phyloP scores from a whole-genome alignment of 371 early-diverging fungal genomes.

The Saksenaea vasiformis region DNA sequence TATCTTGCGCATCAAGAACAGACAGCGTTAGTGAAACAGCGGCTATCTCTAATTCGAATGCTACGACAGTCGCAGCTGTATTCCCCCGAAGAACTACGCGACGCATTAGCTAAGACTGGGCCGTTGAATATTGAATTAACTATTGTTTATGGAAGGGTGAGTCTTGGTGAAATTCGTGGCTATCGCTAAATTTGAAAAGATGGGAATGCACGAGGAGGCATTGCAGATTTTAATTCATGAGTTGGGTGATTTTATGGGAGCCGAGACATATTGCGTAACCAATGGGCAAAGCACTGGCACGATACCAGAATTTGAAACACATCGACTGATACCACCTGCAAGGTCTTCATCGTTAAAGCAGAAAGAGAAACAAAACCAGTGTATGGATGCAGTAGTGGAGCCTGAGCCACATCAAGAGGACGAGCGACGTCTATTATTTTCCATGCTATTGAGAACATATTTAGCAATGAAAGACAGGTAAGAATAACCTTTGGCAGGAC shows the following conservation, averaged over 20 bases:
- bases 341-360: constrained; percentile 26
- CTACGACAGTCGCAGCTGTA: constrained; percentile 40
- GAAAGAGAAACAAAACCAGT: neutral
- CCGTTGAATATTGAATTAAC: constrained; percentile 50
- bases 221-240: constrained; percentile 55
- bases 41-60: constrained; percentile 35
- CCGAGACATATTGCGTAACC: constrained; percentile 66
- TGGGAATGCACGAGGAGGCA: constrained; percentile 54
- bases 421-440: constrained; percentile 38
- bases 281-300: constrained; percentile 48
- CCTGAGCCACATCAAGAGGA: constrained; percentile 15
- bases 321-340: constrained; percentile 13
- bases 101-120: constrained; percentile 29
- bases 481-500: neutral
- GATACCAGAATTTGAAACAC: constrained; percentile 15
- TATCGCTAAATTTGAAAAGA: constrained; percentile 25
- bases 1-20: constrained; percentile 27
- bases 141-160: constrained; percentile 56
- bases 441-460: constrained; percentile 43
- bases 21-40: constrained; percentile 25
- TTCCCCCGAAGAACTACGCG: constrained; percentile 25
- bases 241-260: constrained; percentile 64
- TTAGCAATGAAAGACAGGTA: constrained; percentile 38
- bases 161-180: neutral
- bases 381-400: neutral